Evolutionary conservation across 768 basidiomycete genomes (phyloP), one percentile per base, ranked within the genome.

Genomic region (Gyrodon lividus): DNA sequence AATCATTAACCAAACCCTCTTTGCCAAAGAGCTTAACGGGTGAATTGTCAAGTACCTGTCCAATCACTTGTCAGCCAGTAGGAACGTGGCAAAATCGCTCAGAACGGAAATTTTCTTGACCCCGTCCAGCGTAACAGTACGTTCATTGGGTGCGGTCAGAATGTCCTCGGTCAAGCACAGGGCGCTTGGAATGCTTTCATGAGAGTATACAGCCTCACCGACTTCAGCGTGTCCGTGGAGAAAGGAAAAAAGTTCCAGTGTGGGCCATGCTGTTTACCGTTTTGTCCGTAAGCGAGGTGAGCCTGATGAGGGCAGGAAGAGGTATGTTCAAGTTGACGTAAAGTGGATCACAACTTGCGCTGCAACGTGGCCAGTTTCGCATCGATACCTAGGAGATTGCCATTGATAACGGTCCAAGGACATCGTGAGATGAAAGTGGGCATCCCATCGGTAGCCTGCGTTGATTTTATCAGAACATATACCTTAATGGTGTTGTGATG

Each of bases 1-100:
- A 61, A 65, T 67, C 60, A 67, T 65, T 61, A 65, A 57, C 49
- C 3, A 54, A 65, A 65, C 57, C 46, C 54, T 65, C 57, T 60
- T 65, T 52, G 55, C 60, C 59, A 62, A 65, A 65, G 63, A 60
- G 64, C 47, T 55, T 67, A 67, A 67, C 63, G 52, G 51, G 42
- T 46, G 58, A 22, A 57, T 55, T 57, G 55, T 56, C 52, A 55
- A 46, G 24, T 41, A 57, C 53, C 45, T 35, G 46, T 50, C 37
- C 50, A 51, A 58, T 60, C 55, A 54, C 6, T 28, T 16, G 52
- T 17, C 48, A 54, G 46, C 45, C 40, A 56, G 31, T 46, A 24
- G 45, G 55, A 43, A 44, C 37, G 43, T 14, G 39, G 30, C 14
- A 24, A 30, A 53, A 41, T 34, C 42, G 59, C 16, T 17, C 19